These are phyloP conservation scores for Aspergillus hancockii DNA, from an alignment of 495 filamentous ascomycete species.

Conservation along the genomic window DNA sequence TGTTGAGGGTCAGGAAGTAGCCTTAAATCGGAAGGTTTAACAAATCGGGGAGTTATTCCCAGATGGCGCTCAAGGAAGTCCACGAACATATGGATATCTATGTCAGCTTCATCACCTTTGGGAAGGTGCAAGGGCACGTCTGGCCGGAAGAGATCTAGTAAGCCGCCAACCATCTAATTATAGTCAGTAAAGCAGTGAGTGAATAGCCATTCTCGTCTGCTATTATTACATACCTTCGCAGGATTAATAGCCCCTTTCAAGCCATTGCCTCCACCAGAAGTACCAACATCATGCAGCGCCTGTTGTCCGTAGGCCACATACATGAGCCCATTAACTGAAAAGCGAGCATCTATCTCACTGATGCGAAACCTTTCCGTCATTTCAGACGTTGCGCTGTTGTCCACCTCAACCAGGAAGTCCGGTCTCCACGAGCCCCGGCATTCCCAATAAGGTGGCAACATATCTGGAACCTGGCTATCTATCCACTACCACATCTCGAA, in stretches of 20 bases:
- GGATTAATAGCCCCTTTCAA: constrained; percentile 11
- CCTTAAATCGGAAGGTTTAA: constrained; percentile 21
- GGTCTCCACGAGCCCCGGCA: constrained; percentile 42
- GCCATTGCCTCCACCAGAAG: constrained; percentile 5
- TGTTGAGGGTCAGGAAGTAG: constrained; percentile 17
- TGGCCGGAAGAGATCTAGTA: constrained; percentile 25
- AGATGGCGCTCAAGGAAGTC: constrained; percentile 18
- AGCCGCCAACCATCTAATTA: constrained; percentile 19
- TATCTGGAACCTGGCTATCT: constrained; percentile 3
- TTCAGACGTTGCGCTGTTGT: neutral
- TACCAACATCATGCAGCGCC: constrained; percentile 15
- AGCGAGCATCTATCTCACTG: constrained; percentile 50
- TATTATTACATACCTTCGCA: constrained; percentile 15
- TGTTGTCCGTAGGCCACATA: constrained; percentile 23
- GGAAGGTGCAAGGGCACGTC: constrained; percentile 34
- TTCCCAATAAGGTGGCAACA: constrained; percentile 13
- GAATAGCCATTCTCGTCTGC: too few relatives aligned
- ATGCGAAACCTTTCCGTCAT: constrained; percentile 30
- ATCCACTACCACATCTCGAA: constrained; percentile 17
- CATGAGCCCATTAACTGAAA: constrained; percentile 41
- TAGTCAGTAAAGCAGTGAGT: neutral
- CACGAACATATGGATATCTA: constrained; percentile 37
- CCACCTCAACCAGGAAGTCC: constrained; percentile 41
- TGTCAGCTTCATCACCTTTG: constrained; percentile 34
- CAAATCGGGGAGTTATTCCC: constrained; percentile 17